These are phyloP conservation scores for Eucalyptus pumila DNA, from an alignment of 345 rosid species.

Conservation along the genomic window DNA sequence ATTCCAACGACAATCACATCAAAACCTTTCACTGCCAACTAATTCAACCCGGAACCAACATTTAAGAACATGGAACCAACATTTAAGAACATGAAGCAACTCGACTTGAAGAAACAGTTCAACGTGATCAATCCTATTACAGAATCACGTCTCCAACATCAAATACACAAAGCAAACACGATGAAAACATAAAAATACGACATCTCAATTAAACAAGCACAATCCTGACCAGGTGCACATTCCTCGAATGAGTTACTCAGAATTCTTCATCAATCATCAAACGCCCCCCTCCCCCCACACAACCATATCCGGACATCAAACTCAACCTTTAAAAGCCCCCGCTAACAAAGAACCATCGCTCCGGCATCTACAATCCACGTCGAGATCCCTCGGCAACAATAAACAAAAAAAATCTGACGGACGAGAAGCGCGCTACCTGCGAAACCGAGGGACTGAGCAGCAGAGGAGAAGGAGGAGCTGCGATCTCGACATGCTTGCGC, in stretches of 20 bases:
- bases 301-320: no score
- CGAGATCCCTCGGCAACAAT: not conserved
- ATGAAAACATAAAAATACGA: no score
- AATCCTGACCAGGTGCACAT: not conserved
- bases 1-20: not conserved
- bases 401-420: not conserved
- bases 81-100: not conserved
- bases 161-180: not conserved
- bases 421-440: not conserved
- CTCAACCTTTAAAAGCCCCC: no score
- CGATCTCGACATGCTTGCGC: not conserved
- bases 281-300: fast-evolving
- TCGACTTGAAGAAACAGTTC: no score
- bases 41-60: not conserved
- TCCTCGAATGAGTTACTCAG: not conserved
- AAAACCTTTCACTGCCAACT: not conserved
- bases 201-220: no score
- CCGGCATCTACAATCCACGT: not conserved
- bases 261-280: not conserved
- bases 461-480: not conserved
- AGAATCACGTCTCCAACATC: not conserved
- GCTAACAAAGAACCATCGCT: no score
- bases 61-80: not conserved
- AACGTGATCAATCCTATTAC: no score
- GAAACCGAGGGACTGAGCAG: not conserved